Evolutionary conservation across 2,329 filamentous ascomycete species (phyloP).

Genomic region (Penicillium nordicum): DNA sequence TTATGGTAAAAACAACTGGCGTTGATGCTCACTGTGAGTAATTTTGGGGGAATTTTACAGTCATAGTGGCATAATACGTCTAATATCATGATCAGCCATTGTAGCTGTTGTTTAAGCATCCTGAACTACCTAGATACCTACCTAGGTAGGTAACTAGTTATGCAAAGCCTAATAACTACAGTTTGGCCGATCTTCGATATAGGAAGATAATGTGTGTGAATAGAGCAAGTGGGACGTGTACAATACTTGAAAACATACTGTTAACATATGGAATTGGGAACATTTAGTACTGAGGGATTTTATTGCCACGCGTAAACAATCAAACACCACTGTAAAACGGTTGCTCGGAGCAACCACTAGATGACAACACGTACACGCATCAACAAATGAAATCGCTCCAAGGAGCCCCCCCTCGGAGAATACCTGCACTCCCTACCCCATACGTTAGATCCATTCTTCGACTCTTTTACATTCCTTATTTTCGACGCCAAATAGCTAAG

Average conservation of each 20-base stretch:
- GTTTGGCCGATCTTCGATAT: neutral
- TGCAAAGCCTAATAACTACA: neutral
- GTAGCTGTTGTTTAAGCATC: neutral
- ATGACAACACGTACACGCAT: slow-evolving; percentile 26
- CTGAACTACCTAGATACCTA: neutral
- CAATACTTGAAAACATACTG: slow-evolving; percentile 3
- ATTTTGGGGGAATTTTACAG: too few species aligned
- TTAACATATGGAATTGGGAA: neutral
- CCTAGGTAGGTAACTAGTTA: too few species aligned
- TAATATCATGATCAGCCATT: neutral
- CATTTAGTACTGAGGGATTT: neutral
- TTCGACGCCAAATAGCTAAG: slow-evolving; percentile 12
- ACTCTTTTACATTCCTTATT: slow-evolving; percentile 15
- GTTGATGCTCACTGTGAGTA: neutral
- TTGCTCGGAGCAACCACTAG: slow-evolving; percentile 35
- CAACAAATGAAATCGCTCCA: slow-evolving; percentile 28
- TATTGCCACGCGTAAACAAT: slow-evolving; percentile 5
- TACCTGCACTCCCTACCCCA: slow-evolving; percentile 27
- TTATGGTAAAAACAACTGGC: neutral
- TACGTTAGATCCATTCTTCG: slow-evolving; percentile 29
- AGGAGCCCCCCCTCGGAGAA: slow-evolving; percentile 25
- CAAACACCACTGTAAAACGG: slow-evolving; percentile 21
- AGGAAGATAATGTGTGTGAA: slow-evolving; percentile 1
- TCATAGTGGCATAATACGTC: neutral
- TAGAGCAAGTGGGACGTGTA: neutral